Percentiles rank a stretch among this genome's conserved stretches.
phyloP scores from a whole-genome alignment of 306 rosid species.

The Hippophae rhamnoides region DNA sequence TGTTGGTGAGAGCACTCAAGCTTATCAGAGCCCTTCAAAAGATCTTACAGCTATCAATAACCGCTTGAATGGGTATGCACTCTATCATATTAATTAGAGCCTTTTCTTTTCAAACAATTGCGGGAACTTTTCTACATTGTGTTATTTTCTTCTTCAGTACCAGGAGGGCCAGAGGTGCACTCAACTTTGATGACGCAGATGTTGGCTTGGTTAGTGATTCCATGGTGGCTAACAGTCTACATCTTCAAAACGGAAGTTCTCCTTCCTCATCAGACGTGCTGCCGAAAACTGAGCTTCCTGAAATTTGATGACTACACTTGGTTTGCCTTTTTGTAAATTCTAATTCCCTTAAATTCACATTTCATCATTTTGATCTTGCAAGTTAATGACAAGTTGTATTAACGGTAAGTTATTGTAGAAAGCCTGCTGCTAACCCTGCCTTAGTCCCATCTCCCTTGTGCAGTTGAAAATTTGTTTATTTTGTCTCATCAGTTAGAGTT shows the following conservation, averaged over 20 bases:
- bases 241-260: conserved; percentile 75
- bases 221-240: conserved; percentile 91
- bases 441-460: too few species aligned
- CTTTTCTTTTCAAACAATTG: background rate
- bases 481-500: too few species aligned
- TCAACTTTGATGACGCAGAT: conserved; percentile 73
- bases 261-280: conserved; percentile 72
- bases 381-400: too few species aligned
- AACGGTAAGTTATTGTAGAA: too few species aligned
- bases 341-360: too few species aligned
- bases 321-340: too few species aligned
- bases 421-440: too few species aligned
- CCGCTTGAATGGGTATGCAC: conserved; percentile 65
- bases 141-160: conserved; percentile 31
- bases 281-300: conserved; percentile 74
- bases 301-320: conserved; percentile 2
- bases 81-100: background rate
- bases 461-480: too few species aligned
- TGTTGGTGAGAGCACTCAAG: conserved; percentile 98
- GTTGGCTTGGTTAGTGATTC: conserved; percentile 90
- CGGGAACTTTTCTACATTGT: conserved; percentile 11
- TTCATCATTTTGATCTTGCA: too few species aligned
- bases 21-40: conserved; percentile 98
- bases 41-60: conserved; percentile 93
- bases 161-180: conserved; percentile 71